Evolutionary conservation across 768 basidiomycete genomes (phyloP).

Genomic region (Lactarius hatsudake): DNA sequence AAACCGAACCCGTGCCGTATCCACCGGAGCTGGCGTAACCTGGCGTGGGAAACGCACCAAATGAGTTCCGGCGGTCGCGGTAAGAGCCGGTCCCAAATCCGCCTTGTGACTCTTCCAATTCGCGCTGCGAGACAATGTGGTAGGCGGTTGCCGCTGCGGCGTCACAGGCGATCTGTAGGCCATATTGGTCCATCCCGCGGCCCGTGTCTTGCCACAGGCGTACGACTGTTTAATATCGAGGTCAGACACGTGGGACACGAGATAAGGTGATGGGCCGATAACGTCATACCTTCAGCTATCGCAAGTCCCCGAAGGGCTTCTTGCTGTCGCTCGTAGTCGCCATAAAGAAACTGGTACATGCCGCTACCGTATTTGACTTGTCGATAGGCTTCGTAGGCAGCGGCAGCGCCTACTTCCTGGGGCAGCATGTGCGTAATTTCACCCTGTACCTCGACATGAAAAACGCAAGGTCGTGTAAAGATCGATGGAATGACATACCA

Average conservation of each 20-base stretch:
- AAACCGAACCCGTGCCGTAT: neutral
- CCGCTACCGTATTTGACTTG: slow-evolving; percentile 58
- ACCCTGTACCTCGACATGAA: slow-evolving; percentile 38
- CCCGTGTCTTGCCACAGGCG: slow-evolving; percentile 53
- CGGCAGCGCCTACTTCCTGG: slow-evolving; percentile 67
- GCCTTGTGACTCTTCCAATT: slow-evolving; percentile 8
- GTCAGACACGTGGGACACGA: slow-evolving; percentile 18
- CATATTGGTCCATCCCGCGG: slow-evolving; percentile 35
- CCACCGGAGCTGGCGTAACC: slow-evolving; percentile 12
- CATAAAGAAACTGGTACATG: slow-evolving; percentile 54
- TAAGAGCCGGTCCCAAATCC: slow-evolving; percentile 11
- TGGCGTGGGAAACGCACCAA: slow-evolving; percentile 1
- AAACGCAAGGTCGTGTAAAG: neutral
- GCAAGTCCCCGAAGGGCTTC: slow-evolving; percentile 68
- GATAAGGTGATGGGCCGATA: neutral
- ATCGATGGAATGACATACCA: slow-evolving; percentile 39
- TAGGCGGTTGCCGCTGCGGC: slow-evolving; percentile 23
- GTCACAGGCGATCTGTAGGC: slow-evolving; percentile 18
- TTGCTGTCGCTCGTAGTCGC: slow-evolving; percentile 57
- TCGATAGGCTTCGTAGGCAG: slow-evolving; percentile 74
- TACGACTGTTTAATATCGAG: slow-evolving; percentile 42
- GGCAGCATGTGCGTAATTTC: slow-evolving; percentile 52
- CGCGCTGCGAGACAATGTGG: slow-evolving; percentile 16
- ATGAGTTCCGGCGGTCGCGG: slow-evolving; percentile 17
- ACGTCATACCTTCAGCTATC: slow-evolving; percentile 59